Evolutionary conservation across 1,139 yeast species (phyloP), one percentile per base, ranked within the genome.

Genomic region (Pichia sp.): DNA sequence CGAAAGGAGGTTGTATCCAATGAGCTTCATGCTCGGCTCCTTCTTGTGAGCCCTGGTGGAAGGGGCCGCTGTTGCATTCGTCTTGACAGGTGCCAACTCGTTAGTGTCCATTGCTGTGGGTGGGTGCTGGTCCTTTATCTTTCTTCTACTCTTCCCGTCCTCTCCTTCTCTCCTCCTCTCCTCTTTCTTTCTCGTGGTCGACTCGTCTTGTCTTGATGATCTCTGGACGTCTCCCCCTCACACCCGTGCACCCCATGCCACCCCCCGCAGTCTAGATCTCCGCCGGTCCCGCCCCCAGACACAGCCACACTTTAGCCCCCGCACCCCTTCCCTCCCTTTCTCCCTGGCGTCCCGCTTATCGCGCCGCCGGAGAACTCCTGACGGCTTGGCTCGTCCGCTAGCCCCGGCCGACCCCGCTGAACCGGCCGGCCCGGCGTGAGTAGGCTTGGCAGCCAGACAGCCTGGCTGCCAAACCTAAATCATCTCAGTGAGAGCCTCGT

Each of bases 1-100:
- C 7, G 93, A 83, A 12, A 79, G 59, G n/a, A 79, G 74, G 71
- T 91, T 90, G 74, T 89, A 90, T 0, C 48, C 58, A 38, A 59
- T 54, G 12, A 58, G 49, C 49, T 52, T 54, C n/a, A 41, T 41
- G 1, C 52, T 27, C 6, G 52, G 48, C 20, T 51, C 47, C 30
- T 36, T 42, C 31, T 41, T 41, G 17, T 33, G n/a, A 3, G 12
- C n/a, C n/a, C 40, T 14, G 16, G 40, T 16, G n/a, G 40, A 6
- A 36, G 41, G 17, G 16, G 20, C 9, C 7, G 40, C n/a, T 16
- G 14, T 8, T 6, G 40, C n/a, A 16, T 10, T 38, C 16, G 41
- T 38, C 17, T 38, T 38, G 41, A 38, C 16, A 2, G 41, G 41
- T 17, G 41, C 16, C 17, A 38, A 8, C 16, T 38, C 41, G 41